Evolutionary conservation across 2,329 filamentous ascomycete genomes (phyloP).

Genomic region (Teratosphaeria gauchensis): DNA sequence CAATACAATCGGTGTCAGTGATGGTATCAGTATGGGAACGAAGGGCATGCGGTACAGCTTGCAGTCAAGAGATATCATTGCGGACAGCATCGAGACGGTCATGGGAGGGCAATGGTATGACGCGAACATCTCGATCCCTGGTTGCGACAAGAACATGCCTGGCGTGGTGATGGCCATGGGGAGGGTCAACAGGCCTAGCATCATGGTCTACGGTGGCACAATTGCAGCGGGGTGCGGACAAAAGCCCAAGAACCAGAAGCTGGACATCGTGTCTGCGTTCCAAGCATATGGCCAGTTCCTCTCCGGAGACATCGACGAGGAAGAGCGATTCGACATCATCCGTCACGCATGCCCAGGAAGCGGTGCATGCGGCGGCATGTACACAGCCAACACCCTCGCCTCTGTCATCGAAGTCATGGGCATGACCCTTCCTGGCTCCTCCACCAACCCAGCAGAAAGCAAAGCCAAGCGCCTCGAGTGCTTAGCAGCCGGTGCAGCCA

Average conservation of each 20-base stretch:
- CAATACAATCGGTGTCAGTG: constrained; percentile 97
- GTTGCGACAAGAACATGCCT: constrained; percentile 99
- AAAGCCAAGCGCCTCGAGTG: constrained; percentile 43
- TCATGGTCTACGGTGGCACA: constrained; percentile 97
- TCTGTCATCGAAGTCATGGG: constrained; percentile 43
- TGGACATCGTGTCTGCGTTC: constrained; percentile 83
- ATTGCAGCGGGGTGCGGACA: constrained; percentile 83
- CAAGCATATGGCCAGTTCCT: constrained; percentile 96
- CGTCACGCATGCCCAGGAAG: constrained; percentile 77
- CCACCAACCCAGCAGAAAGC: constrained; percentile 41
- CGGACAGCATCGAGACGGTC: constrained; percentile 96
- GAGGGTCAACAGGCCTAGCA: constrained; percentile 79
- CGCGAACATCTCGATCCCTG: constrained; percentile 89
- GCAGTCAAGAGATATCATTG: constrained; percentile 92
- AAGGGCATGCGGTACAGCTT: constrained; percentile 78
- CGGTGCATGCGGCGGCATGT: constrained; percentile 78
- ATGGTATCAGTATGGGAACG: constrained; percentile 97
- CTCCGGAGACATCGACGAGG: constrained; percentile 79
- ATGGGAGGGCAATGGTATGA: constrained; percentile 99
- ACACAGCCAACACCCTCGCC: constrained; percentile 45
- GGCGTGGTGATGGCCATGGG: constrained; percentile 68
- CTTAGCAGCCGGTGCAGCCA: constrained; percentile 40
- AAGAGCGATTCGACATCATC: constrained; percentile 89
- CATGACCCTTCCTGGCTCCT: constrained; percentile 42
- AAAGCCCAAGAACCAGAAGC: constrained; percentile 54